Evolutionary conservation across 192 early-diverging fungal species (phyloP).

Genomic region (Linnemannia hyalina): DNA sequence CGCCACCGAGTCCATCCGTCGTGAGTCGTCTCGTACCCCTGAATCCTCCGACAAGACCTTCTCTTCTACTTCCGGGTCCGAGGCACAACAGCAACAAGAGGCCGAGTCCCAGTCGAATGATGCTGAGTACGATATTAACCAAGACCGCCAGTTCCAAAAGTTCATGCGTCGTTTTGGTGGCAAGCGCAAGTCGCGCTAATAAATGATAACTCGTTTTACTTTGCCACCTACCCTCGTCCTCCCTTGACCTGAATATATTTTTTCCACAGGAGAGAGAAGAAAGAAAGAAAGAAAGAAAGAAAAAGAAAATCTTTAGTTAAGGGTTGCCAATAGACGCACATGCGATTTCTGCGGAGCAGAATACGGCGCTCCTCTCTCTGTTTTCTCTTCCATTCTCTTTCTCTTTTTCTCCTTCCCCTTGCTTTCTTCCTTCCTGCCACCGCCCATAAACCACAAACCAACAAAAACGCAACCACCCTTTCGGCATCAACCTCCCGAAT

Average conservation of each 20-base stretch:
- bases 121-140: background rate
- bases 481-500: background rate
- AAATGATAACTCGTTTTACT: background rate
- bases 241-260: too few species aligned
- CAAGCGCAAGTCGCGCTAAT: background rate
- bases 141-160: background rate
- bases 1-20: background rate
- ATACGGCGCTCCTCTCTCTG: too few species aligned
- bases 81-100: background rate
- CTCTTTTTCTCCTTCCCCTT: too few species aligned
- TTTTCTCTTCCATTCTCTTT: too few species aligned
- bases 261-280: background rate
- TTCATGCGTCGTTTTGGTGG: background rate
- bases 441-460: background rate
- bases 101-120: background rate
- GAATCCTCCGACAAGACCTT: background rate
- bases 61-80: background rate
- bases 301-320: background rate
- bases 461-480: background rate
- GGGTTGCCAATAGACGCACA: background rate
- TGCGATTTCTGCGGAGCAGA: too few species aligned
- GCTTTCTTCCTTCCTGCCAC: background rate
- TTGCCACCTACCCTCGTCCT: too few species aligned
- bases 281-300: background rate
- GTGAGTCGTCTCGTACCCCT: background rate